phyloP scores from a whole-genome alignment of 495 filamentous ascomycete genomes.

The Tuber aestivum region DNA sequence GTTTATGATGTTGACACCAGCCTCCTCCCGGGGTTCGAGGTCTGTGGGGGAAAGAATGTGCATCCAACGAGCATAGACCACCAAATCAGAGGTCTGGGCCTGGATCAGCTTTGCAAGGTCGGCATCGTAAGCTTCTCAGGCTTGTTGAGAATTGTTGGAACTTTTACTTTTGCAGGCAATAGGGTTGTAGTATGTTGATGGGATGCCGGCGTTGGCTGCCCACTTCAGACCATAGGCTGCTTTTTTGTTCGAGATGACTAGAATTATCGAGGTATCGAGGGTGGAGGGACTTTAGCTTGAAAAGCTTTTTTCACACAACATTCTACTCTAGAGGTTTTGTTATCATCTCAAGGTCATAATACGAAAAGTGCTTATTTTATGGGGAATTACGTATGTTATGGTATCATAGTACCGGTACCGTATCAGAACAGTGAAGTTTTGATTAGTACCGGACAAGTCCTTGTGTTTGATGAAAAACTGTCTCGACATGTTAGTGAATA shows the following conservation, averaged over 20 bases:
- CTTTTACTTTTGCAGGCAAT: slow-evolving; percentile 56
- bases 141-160: slow-evolving; percentile 47
- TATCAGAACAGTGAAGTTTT: no score
- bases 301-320: no score
- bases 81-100: slow-evolving; percentile 58
- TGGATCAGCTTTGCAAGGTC: slow-evolving; percentile 70
- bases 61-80: slow-evolving; percentile 70
- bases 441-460: no score
- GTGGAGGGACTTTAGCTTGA: slow-evolving; percentile 51
- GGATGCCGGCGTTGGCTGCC: slow-evolving; percentile 63
- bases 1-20: slow-evolving; percentile 69
- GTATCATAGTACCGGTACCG: no score
- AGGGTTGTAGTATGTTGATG: slow-evolving; percentile 81
- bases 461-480: no score
- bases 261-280: slow-evolving; percentile 59
- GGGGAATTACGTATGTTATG: no score
- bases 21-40: slow-evolving; percentile 58
- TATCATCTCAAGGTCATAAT: no score
- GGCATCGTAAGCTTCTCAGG: slow-evolving; percentile 68
- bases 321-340: no score
- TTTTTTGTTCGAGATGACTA: slow-evolving; percentile 77
- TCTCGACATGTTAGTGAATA: no score
- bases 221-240: slow-evolving; percentile 71
- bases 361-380: no score
- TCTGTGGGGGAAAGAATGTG: slow-evolving; percentile 61